Evolutionary conservation across 2,329 filamentous ascomycete genomes (phyloP), one percentile per base, ranked within the genome.

Genomic region (Leptoxyphium fumago): DNA sequence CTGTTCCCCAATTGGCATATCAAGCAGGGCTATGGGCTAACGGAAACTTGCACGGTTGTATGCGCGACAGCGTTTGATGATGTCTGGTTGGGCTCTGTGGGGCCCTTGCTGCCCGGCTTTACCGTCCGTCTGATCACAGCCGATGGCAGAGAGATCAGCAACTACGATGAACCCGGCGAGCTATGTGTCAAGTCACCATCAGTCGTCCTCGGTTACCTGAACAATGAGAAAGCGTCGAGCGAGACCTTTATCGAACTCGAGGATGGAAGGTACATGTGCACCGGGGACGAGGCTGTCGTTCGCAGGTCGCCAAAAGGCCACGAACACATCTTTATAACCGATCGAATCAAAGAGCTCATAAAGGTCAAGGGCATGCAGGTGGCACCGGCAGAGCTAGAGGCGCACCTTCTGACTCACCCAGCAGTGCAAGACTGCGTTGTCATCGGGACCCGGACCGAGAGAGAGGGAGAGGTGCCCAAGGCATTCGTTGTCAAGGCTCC

Each of bases 281-380:
- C 88, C 0, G 88, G 88, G 5, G 88, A 95, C 54, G 84, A 93
- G 59, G 85, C 82, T 0, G 68, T 89, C 2, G 67, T 93, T 10
- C 71, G 73, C 2, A 72, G 75, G 54, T 69, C 76, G 7, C 71
- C 75, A 0, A 67, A 70, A 2, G 85, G 84, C 2, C 67, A 80
- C 50, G 85, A 94, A 61, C 88, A 95, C 56, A 60, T 94, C 41
- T 81, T 86, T 58, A 81, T 95, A 46, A 82, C 87, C 1, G 88
- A 94, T 59, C 77, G 88, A 5, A 80, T 83, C 55, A 84, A 83
- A 65, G 78, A 86, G 56, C 54, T 61, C 41, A 61, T 61, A 51
- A 61, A 61, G 44, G 51, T 54, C 39, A 61, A 85, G 78, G 85
- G 84, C 45, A 69, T 81, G 47, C 84, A 91, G 77, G 84, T 91